Percentiles rank a stretch among this genome's conserved stretches.
Evolutionary conservation across 1,284 basidiomycete species (phyloP).

Genomic region (Ustilago trichophora): DNA sequence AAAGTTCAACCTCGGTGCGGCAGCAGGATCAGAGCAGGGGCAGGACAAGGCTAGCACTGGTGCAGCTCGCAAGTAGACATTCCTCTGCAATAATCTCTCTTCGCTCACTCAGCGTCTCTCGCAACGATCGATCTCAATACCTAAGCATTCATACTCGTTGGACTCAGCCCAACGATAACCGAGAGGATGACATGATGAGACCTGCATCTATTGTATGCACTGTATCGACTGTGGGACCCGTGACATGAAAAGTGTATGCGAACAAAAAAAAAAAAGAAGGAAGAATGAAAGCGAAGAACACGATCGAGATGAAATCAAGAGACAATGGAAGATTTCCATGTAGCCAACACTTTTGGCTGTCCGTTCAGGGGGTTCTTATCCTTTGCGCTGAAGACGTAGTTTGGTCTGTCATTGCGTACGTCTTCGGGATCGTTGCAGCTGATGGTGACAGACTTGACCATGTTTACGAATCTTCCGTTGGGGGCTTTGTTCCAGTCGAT

Average conservation of each 20-base stretch:
- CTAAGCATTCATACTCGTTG: too few species aligned
- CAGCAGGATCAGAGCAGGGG: not conserved
- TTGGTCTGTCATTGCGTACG: slow-evolving; percentile 18
- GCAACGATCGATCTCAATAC: too few species aligned
- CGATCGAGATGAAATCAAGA: not conserved
- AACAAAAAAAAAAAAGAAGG: slow-evolving; percentile 13
- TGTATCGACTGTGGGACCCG: too few species aligned
- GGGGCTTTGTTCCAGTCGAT: slow-evolving; percentile 46
- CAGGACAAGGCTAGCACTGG: not conserved
- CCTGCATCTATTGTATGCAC: too few species aligned
- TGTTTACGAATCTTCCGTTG: slow-evolving; percentile 35
- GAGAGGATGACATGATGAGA: too few species aligned
- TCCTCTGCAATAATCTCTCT: too few species aligned
- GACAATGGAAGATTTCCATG: slow-evolving; percentile 18
- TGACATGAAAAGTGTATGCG: too few species aligned
- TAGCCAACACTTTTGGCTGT: slow-evolving; percentile 26
- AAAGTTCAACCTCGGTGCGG: slow-evolving; percentile 14
- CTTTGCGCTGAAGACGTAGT: slow-evolving; percentile 32
- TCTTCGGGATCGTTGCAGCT: slow-evolving; percentile 36
- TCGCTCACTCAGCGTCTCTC: too few species aligned
- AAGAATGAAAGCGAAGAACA: not conserved
- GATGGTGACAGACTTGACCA: slow-evolving; percentile 35
- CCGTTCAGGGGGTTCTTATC: slow-evolving; percentile 23
- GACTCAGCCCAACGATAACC: too few species aligned
- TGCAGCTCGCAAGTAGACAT: slow-evolving; percentile 6